Evolutionary conservation across 768 basidiomycete genomes (phyloP).

Genomic region (Cystobasidium ongulense): DNA sequence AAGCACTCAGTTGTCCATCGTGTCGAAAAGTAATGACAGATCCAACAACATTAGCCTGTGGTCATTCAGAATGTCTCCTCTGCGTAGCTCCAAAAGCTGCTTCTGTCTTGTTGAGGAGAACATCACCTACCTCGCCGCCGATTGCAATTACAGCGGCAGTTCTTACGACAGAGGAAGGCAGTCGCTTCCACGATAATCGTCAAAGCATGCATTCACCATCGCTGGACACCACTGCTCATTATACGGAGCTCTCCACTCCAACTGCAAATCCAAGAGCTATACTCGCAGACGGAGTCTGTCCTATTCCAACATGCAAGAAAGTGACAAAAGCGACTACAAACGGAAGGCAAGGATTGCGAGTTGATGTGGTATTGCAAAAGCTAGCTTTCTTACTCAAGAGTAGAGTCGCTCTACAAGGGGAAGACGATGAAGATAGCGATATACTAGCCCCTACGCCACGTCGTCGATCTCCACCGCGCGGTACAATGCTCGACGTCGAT

Average conservation of each 20-base stretch:
- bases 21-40: constrained; percentile 34
- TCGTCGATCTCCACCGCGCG: background rate
- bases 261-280: background rate
- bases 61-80: constrained; percentile 37
- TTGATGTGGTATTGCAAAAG: constrained; percentile 21
- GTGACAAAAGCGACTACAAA: background rate
- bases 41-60: constrained; percentile 39
- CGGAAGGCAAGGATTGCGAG: constrained; percentile 4
- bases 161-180: constrained; percentile 7
- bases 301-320: constrained; percentile 1
- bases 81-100: constrained; percentile 23
- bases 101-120: background rate
- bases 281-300: background rate
- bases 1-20: constrained; percentile 34
- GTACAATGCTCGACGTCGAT: background rate
- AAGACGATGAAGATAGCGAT: background rate
- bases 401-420: background rate
- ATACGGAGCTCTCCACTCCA: background rate
- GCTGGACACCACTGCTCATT: background rate
- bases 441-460: background rate
- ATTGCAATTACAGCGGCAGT: constrained; percentile 3
- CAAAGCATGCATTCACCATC: background rate
- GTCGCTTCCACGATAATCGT: background rate
- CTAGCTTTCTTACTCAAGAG: background rate
- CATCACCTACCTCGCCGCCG: background rate